Percentiles rank a stretch among this genome's conserved stretches.
Evolutionary conservation across 2,329 filamentous ascomycete species (phyloP).

Genomic region (Diplocarpon rosae): DNA sequence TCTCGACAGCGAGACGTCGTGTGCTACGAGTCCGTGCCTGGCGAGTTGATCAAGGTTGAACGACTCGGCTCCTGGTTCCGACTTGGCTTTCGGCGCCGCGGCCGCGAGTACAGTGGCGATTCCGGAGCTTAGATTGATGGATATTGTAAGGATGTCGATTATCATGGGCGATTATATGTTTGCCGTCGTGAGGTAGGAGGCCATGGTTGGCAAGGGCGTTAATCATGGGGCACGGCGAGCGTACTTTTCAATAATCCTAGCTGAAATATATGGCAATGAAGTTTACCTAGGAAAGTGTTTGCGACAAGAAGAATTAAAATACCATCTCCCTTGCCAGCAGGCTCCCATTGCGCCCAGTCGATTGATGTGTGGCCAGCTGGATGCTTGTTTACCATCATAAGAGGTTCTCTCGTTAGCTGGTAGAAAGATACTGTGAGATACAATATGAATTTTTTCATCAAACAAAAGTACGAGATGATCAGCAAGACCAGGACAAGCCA

Average conservation of each 20-base stretch:
- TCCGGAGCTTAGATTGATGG: conserved; percentile 12
- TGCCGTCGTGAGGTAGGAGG: conserved; percentile 13
- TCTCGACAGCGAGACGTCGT: conserved; percentile 12
- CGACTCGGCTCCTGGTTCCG: conserved; percentile 5
- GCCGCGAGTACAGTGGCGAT: conserved; percentile 13
- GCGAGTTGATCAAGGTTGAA: conserved; percentile 11
- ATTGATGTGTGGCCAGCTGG: conserved; percentile 9
- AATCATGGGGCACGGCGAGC: conserved; percentile 17
- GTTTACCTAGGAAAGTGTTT: not conserved
- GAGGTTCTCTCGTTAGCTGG: not conserved
- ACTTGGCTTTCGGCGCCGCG: conserved; percentile 9
- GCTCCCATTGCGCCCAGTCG: conserved; percentile 15
- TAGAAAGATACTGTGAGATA: not conserved
- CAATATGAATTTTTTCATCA: not conserved
- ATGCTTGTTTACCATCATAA: conserved; percentile 5
- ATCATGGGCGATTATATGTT: conserved; percentile 8
- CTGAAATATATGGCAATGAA: not conserved
- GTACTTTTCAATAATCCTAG: conserved; percentile 5
- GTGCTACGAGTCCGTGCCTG: conserved; percentile 15
- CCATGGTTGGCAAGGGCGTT: conserved; percentile 15
- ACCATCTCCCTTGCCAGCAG: conserved; percentile 15
- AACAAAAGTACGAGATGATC: not conserved
- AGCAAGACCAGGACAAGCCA: no score
- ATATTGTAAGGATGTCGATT: conserved; percentile 6
- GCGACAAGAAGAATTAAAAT: not conserved